Evolutionary conservation across 2,329 filamentous ascomycete genomes (phyloP), one percentile per base, ranked within the genome.

Genomic region (Zasmidium cellare): DNA sequence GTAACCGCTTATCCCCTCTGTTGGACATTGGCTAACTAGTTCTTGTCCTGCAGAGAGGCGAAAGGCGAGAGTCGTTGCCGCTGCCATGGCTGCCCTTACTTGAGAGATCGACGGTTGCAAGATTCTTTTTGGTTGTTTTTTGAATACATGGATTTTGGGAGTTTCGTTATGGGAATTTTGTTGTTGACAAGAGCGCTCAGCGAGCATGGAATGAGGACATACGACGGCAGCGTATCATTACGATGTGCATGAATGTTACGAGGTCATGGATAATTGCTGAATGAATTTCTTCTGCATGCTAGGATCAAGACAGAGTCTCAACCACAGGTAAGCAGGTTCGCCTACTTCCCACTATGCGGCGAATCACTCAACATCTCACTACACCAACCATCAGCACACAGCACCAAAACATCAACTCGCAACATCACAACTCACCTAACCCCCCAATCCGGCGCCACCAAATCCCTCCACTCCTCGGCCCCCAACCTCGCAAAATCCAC

Each of bases 61-160:
- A 48, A 76, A 76, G 58, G 74, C 76, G 20, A 78, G 76, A 67
- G 63, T 77, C 47, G 69, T 79, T 46, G 76, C 76, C 60, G 75
- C 75, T 9, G 76, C 76, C 68, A 75, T 78, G 72, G 71, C 74
- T 20, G 77, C 75, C 7, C 67, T 78, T 46, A 72, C 74, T 54
- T 78, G 56, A 64, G 46, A 9, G 28, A 24, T n/a, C n/a, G n/a
- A n/a, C n/a, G n/a, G n/a, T n/a, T n/a, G n/a, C n/a, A n/a, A n/a
- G n/a, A n/a, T n/a, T n/a, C n/a, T n/a, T n/a, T n/a, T n/a, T n/a
- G n/a, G n/a, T n/a, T n/a, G n/a, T n/a, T n/a, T n/a, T 47, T 44
- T 51, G 22, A 28, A 49, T 31, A 31, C 16, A 25, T 45, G 41
- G 51, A 45, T 19, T 6, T 25, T 31, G 31, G 48, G 41, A 35